Evolutionary conservation across 2,329 filamentous ascomycete species (phyloP).

Genomic region (Cordyceps javanica): DNA sequence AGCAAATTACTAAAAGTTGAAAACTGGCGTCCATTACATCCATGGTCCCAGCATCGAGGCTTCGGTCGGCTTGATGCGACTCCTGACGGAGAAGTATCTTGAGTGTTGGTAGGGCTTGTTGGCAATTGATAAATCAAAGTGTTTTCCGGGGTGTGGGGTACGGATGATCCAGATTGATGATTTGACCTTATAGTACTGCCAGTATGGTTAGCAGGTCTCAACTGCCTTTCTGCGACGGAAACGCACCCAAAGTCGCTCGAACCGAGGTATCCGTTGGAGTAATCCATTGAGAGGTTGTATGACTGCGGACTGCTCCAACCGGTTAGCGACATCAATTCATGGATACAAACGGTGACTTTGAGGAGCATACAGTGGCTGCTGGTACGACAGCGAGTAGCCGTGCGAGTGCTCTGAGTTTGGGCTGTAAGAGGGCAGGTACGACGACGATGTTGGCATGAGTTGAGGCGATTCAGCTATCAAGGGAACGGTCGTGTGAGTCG

Average conservation of each 20-base stretch:
- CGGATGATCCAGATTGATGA: not conserved
- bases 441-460: conserved; percentile 33
- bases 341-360: too few relatives aligned
- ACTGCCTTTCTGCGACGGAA: not conserved
- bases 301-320: not conserved
- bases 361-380: conserved; percentile 30
- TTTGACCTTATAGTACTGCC: not conserved
- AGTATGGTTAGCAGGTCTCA: not conserved
- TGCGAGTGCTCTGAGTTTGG: conserved; percentile 38
- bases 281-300: conserved; percentile 42
- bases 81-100: conserved; percentile 23
- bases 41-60: conserved; percentile 95
- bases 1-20: conserved; percentile 94
- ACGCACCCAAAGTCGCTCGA: conserved; percentile 5
- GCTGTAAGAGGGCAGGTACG: conserved; percentile 46
- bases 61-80: conserved; percentile 77
- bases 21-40: conserved; percentile 91
- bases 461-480: conserved; percentile 45
- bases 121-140: conserved; percentile 37
- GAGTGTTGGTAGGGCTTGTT: not conserved
- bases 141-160: conserved; percentile 15
- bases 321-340: not conserved
- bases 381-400: conserved; percentile 28
- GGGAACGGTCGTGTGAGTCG: conserved; percentile 40
- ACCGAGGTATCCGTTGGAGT: conserved; percentile 23